A percentile compares a stretch with the other conserved stretches of the same genome.
Evolutionary conservation across 805 yeast genomes (phyloP).

Genomic region (Nakazawaea ishiwadae): DNA sequence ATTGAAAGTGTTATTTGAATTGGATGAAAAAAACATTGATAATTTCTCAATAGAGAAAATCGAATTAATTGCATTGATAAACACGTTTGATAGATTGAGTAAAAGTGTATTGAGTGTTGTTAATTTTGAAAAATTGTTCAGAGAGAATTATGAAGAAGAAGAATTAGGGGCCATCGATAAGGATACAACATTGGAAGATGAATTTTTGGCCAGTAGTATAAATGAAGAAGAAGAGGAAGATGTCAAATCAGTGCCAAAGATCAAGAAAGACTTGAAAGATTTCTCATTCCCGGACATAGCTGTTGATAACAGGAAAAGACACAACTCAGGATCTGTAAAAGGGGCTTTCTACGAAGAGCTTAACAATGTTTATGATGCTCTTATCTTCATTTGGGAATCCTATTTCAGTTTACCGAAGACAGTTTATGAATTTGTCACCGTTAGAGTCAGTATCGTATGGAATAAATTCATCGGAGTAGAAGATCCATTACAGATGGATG

Average conservation of each 20-base stretch:
- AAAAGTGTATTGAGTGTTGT: conserved; percentile 75
- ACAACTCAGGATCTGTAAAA: no score
- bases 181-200: conserved; percentile 17
- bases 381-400: conserved; percentile 59
- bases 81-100: conserved; percentile 89
- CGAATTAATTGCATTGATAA: conserved; percentile 85
- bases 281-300: conserved; percentile 1
- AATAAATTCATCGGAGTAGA: conserved; percentile 64
- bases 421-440: conserved; percentile 44
- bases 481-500: conserved; percentile 14
- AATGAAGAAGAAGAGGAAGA: conserved; percentile 13
- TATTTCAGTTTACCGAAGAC: conserved; percentile 69
- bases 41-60: conserved; percentile 54
- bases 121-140: conserved; percentile 59
- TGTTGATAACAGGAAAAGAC: background rate
- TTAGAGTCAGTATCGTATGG: conserved; percentile 59
- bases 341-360: conserved; percentile 50
- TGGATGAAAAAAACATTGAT: conserved; percentile 45
- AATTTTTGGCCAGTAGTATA: conserved; percentile 1
- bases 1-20: conserved; percentile 80
- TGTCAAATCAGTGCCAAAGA: background rate
- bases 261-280: conserved; percentile 1
- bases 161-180: conserved; percentile 23
- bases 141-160: conserved; percentile 60
- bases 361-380: conserved; percentile 50